Conservation (phyloP, 2,329 filamentous ascomycete species). For the Aureobasidium sp. region DNA sequence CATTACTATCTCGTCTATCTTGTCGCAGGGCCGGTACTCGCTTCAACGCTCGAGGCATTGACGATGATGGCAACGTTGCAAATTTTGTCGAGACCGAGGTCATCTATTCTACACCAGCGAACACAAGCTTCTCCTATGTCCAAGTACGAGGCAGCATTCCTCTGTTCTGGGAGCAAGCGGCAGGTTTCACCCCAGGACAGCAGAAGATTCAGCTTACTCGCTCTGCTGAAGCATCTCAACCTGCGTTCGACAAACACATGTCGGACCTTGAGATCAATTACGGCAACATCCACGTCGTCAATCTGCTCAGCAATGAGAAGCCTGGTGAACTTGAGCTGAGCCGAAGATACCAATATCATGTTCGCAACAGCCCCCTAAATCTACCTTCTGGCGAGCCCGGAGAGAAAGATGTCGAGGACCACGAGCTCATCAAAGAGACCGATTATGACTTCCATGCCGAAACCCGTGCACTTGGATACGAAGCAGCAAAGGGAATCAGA, state of each 20-base stretch:
- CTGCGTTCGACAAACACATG: slow-evolving; percentile 93
- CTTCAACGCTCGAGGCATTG: slow-evolving; percentile 95
- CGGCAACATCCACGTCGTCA: slow-evolving; percentile 85
- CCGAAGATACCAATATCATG: slow-evolving; percentile 67
- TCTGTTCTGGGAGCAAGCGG: slow-evolving; percentile 92
- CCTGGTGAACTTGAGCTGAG: slow-evolving; percentile 79
- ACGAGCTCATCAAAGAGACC: slow-evolving; percentile 68
- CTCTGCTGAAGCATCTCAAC: slow-evolving; percentile 82
- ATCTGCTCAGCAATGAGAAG: slow-evolving; percentile 86
- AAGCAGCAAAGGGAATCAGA: slow-evolving; percentile 78
- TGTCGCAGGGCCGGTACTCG: slow-evolving; percentile 86
- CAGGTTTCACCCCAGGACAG: slow-evolving; percentile 79
- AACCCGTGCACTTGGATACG: slow-evolving; percentile 82
- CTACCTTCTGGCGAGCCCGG: slow-evolving; percentile 29
- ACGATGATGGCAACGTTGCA: slow-evolving; percentile 93
- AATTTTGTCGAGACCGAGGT: slow-evolving; percentile 99
- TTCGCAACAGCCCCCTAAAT: slow-evolving; percentile 65
- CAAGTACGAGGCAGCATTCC: slow-evolving; percentile 91
- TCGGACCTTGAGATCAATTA: slow-evolving; percentile 78
- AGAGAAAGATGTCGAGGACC: slow-evolving; percentile 44
- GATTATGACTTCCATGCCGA: slow-evolving; percentile 97
- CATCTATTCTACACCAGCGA: slow-evolving; percentile 72
- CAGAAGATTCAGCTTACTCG: slow-evolving; percentile 91
- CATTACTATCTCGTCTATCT: slow-evolving; percentile 83
- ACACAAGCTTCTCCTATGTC: slow-evolving; percentile 81